These are phyloP conservation scores for Diaporthe australafricana DNA, from an alignment of 2,329 filamentous ascomycete genomes.

Conservation along the genomic window DNA sequence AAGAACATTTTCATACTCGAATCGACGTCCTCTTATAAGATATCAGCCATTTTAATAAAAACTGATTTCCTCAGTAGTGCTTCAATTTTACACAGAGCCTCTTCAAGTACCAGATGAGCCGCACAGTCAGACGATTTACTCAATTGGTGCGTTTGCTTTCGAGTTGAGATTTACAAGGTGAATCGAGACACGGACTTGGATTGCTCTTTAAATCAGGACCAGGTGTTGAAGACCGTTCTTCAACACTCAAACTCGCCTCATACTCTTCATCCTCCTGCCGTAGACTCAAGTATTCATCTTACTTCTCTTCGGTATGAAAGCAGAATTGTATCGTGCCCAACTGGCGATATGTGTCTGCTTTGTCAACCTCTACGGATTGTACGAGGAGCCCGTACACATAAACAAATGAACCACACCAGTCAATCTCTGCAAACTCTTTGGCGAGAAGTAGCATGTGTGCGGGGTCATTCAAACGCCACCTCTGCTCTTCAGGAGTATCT, in stretches of 20 bases:
- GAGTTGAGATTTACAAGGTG: background rate
- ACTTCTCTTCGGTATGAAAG: background rate
- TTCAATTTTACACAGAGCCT: background rate
- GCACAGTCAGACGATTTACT: background rate
- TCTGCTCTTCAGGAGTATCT: background rate
- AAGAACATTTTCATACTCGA: too few relatives aligned
- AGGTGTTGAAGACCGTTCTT: background rate
- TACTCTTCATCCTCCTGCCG: background rate
- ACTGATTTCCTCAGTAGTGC: too few relatives aligned
- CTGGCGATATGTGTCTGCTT: background rate
- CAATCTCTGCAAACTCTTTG: background rate
- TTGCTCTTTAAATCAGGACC: background rate
- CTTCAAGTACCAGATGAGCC: background rate
- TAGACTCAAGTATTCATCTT: background rate
- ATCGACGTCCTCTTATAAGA: too few relatives aligned
- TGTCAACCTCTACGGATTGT: background rate
- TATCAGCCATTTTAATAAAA: too few relatives aligned
- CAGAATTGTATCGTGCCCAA: background rate
- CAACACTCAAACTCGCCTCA: background rate
- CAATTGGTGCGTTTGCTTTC: background rate
- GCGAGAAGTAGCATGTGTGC: background rate
- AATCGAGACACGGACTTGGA: too few relatives aligned
- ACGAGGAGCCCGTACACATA: background rate
- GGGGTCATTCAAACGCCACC: background rate
- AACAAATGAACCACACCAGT: background rate